Base-by-base conservation (phyloP, 2,329 filamentous ascomycete genomes). In the Xylaria sp. region DNA sequence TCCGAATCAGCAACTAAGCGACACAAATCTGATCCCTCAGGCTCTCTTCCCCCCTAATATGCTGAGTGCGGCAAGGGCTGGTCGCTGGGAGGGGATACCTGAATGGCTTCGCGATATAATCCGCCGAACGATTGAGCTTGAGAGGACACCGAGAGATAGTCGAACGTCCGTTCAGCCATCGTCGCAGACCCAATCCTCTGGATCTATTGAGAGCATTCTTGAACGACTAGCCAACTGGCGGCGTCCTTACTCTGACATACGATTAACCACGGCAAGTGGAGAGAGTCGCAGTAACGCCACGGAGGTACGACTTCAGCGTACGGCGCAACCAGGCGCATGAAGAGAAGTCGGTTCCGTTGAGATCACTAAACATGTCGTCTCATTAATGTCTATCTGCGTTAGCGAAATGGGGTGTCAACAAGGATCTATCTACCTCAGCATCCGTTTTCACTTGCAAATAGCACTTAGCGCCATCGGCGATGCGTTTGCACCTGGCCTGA, bases 11-110 rank as follows among this genome's bases (percentile, higher is more conserved):
- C 72, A 78, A 61, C 78, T 72, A 61, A 76, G 72, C 74, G 79
- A 78, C 73, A 76, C 78, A 76, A 80, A 73, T 77, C 73, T 77
- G 57, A 67, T 77, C 16, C 74, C 79, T 53, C 73, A 78, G 63
- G 67, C 80, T 23, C 77, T 86, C 18, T 82, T 88, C 71, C 85
- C 87, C 5, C 81, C 83, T 1, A 81, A 83, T 42, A 84, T 89
- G 79, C 77, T 90, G 18, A 83, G 80, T 62, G 85, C 86, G 9
- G 87, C 87, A n/a, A 82, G 87, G 68, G 81, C 82, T 8, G 87
- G 86, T 53, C 83, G 84, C 69, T 90, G 88, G 88, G 78, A 84
- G 47, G 84, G 88, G 27, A 84, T 90, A 13, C 88, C 88, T 18
- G 84, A 86, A 51, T 84, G 84, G 55, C 80, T 90, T 44, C 87